Evolutionary conservation across 176 grass and related monocot genomes (phyloP), one percentile per base, ranked within the genome.

Genomic region (Ampelocalamus luodianensis): DNA sequence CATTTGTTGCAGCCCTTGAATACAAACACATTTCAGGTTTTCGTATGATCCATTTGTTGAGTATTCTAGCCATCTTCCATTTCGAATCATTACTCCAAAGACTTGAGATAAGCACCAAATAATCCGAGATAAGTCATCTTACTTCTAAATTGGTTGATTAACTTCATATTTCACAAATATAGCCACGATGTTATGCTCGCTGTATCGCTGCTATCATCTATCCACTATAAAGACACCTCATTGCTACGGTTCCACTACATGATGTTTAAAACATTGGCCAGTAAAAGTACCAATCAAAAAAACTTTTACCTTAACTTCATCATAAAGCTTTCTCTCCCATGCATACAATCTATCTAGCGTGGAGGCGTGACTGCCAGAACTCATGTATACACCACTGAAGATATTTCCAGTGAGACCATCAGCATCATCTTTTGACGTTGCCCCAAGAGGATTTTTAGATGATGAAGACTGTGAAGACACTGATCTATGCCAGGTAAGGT

Each of bases 301-400:
- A 27, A 29, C 1, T 44, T 66, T 87, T 94, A 98, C 96, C 96
- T 99, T 99, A 63, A 99, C 93, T 92, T 99, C 96, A 77, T 99
- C 96, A 87, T 88, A 99, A 79, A 99, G 93, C 81, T 96, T 96
- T 76, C 93, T 93, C 84, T 99, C 96, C 96, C 96, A 99, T 76
- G 96, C 96, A 88, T 94, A 96, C 65, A 99, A 74, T 73, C 96
- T 89, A 80, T 99, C 96, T 50, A 99, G 76, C 67, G 96, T 94
- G 66, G 91, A 96, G 5, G 96, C 93, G 27, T 99, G 96, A 90
- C 96, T 99, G 68, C 96, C 93, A 45, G 93, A 88, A 89, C 94
- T 99, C 96, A 99, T 99, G 72, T 90, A 99, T 77, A 92, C 77
- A 14, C 88, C 87, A 72, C 86, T 61, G n/a, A 90, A 88, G 60